Evolutionary conservation across 148 eudicot genomes (phyloP).

Genomic region (Spergularia bocconei): DNA sequence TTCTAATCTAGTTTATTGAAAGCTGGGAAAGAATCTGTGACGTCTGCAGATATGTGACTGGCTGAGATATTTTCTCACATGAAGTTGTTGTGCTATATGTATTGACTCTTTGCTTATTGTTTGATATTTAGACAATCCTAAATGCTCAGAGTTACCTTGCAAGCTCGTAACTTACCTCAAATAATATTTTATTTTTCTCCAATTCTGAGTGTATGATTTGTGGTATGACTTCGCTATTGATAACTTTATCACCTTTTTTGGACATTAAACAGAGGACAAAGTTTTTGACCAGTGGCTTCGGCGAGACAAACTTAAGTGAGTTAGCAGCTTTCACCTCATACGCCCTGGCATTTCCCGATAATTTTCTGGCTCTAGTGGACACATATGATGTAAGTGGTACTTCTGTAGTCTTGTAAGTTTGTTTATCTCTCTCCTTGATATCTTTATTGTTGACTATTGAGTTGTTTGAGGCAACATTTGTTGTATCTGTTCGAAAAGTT

Average conservation of each 20-base stretch:
- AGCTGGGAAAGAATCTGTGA: too few species aligned
- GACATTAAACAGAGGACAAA: slow-evolving; percentile 53
- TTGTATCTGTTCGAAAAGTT: background rate
- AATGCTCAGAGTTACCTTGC: background rate
- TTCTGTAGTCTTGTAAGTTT: background rate
- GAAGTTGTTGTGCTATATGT: background rate
- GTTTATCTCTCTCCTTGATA: too few species aligned
- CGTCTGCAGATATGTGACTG: too few species aligned
- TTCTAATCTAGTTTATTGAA: too few species aligned
- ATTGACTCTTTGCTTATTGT: background rate
- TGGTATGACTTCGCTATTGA: slow-evolving; percentile 13
- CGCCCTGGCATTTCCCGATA: slow-evolving; percentile 84
- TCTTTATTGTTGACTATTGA: background rate
- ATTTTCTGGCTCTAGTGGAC: slow-evolving; percentile 94
- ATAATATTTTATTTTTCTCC: background rate
- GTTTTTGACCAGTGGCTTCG: slow-evolving; percentile 50
- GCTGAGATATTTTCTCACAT: too few species aligned
- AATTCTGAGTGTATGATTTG: background rate
- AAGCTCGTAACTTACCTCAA: background rate
- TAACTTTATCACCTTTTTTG: slow-evolving; percentile 16
- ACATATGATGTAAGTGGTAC: slow-evolving; percentile 88
- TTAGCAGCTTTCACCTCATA: slow-evolving; percentile 93
- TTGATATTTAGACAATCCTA: background rate
- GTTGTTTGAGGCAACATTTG: background rate
- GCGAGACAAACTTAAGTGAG: slow-evolving; percentile 93